Base-by-base conservation (phyloP, 2,329 filamentous ascomycete species). In the Aspergillus sp. region DNA sequence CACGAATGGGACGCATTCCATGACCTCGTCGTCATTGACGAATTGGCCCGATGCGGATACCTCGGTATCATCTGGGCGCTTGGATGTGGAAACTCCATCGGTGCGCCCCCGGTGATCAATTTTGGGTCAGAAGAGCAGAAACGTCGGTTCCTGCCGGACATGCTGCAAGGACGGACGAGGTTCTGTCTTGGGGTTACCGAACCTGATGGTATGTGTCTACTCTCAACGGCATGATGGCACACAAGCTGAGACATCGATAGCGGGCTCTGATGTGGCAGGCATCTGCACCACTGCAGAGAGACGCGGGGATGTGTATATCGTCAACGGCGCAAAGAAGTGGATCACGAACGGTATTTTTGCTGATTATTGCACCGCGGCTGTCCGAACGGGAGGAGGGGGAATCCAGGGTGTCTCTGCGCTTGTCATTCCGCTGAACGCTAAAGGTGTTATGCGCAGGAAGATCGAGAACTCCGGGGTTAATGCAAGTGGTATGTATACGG, bases 311-410 rank as follows among this genome's bases (percentile, higher is more conserved):
- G 65, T 70, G 19, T 86, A 84, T 61, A 64, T 83, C 22, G 81
- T 86, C 26, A 84, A 83, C 49, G 83, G 83, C 0, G 79, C 76
- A 45, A 85, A 86, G 73, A 84, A 84, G 65, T 84, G 82, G 81
- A 85, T 86, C 58, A 85, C 83, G 0, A 81, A 81, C 32, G 79
- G 74, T 2, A 78, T 79, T 1, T 82, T 76, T 69, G 79, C 82
- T 4, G 76, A 81, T 42, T 80, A 82, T 60, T 78, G 80, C 68
- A 82, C 82, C 0, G 82, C 82, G 1, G 82, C 82, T 2, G 82
- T 85, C 1, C 74, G 83, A 6, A 86, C 82, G 0, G 82, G 82
- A 3, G 79, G 76, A 0, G 65, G 76, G 0, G 82, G 83, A 2
- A 74, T 75, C 35, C 58, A 62, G 1, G 83, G 83, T 1, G 75